A percentile compares a stretch with the other conserved stretches of the same genome.
phyloP scores from a whole-genome alignment of 257 asterid species.

The Primulina huaijiensis region DNA sequence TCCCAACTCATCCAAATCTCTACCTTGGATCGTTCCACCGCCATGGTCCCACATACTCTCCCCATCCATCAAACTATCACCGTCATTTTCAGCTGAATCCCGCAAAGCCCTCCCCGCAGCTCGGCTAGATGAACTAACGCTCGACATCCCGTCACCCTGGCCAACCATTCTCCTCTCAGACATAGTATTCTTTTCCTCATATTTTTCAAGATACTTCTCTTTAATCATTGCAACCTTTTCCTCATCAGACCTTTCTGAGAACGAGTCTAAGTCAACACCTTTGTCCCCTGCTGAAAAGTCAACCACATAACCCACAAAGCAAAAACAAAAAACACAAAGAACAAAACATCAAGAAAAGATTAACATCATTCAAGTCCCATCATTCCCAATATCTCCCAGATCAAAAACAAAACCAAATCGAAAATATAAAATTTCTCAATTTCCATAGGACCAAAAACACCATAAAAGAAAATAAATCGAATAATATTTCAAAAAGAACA shows the following conservation, averaged over 20 bases:
- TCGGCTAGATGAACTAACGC: constrained; percentile 46
- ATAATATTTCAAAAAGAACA: constrained; percentile 17
- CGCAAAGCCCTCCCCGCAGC: constrained; percentile 38
- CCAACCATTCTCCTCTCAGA: constrained; percentile 41
- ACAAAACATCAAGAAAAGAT: constrained; percentile 18
- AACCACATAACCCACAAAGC: constrained; percentile 26
- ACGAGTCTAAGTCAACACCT: constrained; percentile 52
- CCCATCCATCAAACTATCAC: constrained; percentile 23
- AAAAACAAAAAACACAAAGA: neutral
- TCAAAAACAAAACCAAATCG: neutral
- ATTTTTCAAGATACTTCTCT: constrained; percentile 44
- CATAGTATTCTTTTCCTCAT: constrained; percentile 32
- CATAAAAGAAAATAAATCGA: constrained; percentile 14
- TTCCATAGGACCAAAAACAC: constrained; percentile 10
- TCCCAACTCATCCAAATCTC: constrained; percentile 24
- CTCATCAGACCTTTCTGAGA: constrained; percentile 56
- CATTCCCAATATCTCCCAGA: constrained; percentile 4
- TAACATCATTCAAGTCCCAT: constrained; percentile 19
- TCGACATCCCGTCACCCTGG: constrained; percentile 51
- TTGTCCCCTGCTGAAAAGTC: constrained; percentile 58
- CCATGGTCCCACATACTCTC: constrained; percentile 33
- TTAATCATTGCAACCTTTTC: constrained; percentile 33
- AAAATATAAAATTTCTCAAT: neutral
- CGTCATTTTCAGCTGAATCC: constrained; percentile 36
- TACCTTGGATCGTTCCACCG: constrained; percentile 27